These are phyloP conservation scores for Micromonas pusilla DNA, from an alignment of 139 green algal species.

Conservation along the genomic window DNA sequence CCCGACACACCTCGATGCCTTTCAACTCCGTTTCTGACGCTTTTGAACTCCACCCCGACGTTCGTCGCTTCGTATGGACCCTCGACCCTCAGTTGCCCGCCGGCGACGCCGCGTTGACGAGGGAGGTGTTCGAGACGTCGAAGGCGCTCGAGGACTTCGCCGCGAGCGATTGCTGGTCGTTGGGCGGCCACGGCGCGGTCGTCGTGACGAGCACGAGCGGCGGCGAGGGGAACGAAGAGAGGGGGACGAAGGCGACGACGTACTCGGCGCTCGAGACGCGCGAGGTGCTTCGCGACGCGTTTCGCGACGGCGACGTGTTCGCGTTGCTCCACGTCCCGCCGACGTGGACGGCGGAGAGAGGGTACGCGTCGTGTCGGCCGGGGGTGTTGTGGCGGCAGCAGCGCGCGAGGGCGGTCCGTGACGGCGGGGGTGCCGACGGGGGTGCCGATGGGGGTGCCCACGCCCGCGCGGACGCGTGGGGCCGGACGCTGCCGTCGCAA, in stretches of 20 bases:
- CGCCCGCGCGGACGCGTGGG: slow-evolving; percentile 12
- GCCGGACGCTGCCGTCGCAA: slow-evolving; percentile 27
- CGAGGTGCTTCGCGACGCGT: slow-evolving; percentile 18
- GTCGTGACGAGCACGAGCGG: neutral
- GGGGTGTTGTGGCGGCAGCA: slow-evolving; percentile 33
- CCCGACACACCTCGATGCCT: too few relatives aligned
- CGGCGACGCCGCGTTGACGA: neutral
- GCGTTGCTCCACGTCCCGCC: slow-evolving; percentile 7
- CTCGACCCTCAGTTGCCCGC: neutral
- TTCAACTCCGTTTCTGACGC: too few relatives aligned
- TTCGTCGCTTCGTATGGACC: too few relatives aligned
- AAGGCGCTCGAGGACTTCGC: slow-evolving; percentile 13
- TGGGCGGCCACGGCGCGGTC: neutral
- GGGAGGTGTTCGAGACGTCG: neutral
- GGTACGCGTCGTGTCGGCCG: slow-evolving; percentile 7
- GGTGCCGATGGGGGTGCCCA: neutral
- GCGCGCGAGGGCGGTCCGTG: neutral
- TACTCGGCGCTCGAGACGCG: neutral
- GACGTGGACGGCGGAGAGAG: neutral
- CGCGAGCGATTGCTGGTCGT: slow-evolving; percentile 24
- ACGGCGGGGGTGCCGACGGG: neutral
- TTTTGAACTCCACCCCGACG: too few relatives aligned
- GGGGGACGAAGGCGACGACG: neutral
- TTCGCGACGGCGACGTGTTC: slow-evolving; percentile 30
- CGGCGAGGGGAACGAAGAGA: neutral